Conservation (phyloP, 108 stramenopile species). For the Conticribra weissflogii region DNA sequence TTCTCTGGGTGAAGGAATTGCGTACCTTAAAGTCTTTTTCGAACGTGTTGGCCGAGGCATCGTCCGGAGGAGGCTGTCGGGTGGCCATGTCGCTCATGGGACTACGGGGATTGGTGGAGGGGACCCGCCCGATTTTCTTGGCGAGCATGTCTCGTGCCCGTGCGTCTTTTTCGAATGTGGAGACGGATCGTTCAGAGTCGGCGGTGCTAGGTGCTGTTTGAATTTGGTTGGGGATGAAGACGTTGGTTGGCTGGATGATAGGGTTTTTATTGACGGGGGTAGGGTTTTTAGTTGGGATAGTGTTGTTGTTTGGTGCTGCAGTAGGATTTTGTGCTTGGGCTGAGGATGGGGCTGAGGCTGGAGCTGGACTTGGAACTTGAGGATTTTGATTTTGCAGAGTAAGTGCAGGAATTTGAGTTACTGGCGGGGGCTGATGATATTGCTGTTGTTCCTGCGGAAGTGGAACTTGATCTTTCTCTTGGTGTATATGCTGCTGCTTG, state of each 20-base stretch:
- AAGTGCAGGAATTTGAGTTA: too few species aligned
- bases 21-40: neutral
- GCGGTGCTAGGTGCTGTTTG: neutral
- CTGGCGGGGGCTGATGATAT: neutral
- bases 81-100: too few species aligned
- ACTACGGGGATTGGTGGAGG: too few species aligned
- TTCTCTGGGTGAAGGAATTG: neutral
- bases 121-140: slow-evolving; percentile 15
- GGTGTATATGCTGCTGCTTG: neutral
- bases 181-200: slow-evolving; percentile 22
- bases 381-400: too few species aligned
- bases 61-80: neutral
- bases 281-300: too few species aligned
- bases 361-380: too few species aligned
- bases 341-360: too few species aligned
- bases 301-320: too few species aligned
- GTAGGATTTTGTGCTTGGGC: too few species aligned
- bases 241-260: neutral
- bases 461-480: too few species aligned
- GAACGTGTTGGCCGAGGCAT: neutral
- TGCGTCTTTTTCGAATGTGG: slow-evolving; percentile 43
- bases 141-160: slow-evolving; percentile 8
- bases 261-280: neutral
- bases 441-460: neutral
- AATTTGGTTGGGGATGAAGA: neutral